Conservation (phyloP, 2,329 filamentous ascomycete species). For the Ophiocordyceps robertsii region DNA sequence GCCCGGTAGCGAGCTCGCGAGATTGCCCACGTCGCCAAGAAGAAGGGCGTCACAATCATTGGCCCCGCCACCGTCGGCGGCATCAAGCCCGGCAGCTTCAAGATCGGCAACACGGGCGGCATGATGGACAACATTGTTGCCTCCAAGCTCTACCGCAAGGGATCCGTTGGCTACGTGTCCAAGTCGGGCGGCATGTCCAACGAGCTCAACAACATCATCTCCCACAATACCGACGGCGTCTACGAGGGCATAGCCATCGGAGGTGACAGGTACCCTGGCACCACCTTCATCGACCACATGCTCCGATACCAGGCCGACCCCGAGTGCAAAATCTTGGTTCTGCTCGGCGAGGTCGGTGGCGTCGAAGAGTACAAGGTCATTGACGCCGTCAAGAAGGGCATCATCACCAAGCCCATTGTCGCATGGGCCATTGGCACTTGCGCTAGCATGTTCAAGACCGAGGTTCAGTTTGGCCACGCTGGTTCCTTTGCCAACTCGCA, state of each 20-base stretch:
- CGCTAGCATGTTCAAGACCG: constrained; percentile 99
- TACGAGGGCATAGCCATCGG: constrained; percentile 99
- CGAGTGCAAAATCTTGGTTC: constrained; percentile 90
- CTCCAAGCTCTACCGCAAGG: constrained; percentile 99
- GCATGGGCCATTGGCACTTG: constrained; percentile 99
- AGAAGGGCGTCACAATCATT: constrained; percentile 99
- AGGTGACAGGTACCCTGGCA: constrained; percentile 96
- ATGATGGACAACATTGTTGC: constrained; percentile 99
- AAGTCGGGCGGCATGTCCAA: constrained; percentile 99
- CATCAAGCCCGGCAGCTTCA: constrained; percentile 98
- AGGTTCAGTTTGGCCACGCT: constrained; percentile 98
- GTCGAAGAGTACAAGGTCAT: constrained; percentile 99
- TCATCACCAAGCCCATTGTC: constrained; percentile 96
- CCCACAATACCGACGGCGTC: constrained; percentile 92
- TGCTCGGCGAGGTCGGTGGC: constrained; percentile 97
- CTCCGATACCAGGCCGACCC: constrained; percentile 94
- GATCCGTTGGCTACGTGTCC: constrained; percentile 97
- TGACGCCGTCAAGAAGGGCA: constrained; percentile 86
- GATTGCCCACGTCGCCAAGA: constrained; percentile 89
- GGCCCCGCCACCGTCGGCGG: constrained; percentile 96
- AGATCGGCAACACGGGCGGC: constrained; percentile 99
- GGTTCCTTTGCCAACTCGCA: constrained; percentile 98
- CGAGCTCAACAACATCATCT: constrained; percentile 99
- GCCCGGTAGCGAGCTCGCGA: constrained; percentile 71
- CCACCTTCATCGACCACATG: constrained; percentile 98